phyloP scores from a whole-genome alignment of 2,329 filamentous ascomycete species.

The Clonostachys rosea region DNA sequence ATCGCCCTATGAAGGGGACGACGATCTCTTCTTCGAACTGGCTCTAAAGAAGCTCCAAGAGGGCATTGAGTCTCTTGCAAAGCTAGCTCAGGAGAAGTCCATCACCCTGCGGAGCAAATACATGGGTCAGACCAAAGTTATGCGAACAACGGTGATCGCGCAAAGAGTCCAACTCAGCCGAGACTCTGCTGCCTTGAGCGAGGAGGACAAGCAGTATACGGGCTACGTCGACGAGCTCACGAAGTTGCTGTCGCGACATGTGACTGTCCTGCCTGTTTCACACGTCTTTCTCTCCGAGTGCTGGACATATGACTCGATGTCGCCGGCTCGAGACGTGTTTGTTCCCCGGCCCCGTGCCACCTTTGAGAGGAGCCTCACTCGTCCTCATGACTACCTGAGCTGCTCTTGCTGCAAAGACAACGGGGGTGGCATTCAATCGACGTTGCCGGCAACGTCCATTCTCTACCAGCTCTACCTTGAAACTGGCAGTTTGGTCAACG shows the following conservation, averaged over 20 bases:
- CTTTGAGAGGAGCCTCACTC: slow-evolving; percentile 66
- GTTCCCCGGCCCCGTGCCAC: slow-evolving; percentile 66
- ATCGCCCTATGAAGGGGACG: neutral
- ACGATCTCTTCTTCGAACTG: neutral
- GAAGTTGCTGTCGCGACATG: slow-evolving; percentile 14
- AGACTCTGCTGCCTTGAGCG: slow-evolving; percentile 65
- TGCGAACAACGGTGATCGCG: slow-evolving; percentile 74
- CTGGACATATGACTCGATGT: slow-evolving; percentile 69
- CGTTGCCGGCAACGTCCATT: slow-evolving; percentile 66
- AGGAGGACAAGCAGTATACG: slow-evolving; percentile 68
- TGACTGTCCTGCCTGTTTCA: slow-evolving; percentile 16
- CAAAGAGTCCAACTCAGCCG: slow-evolving; percentile 78
- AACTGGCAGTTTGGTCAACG: slow-evolving; percentile 71
- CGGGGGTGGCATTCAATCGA: slow-evolving; percentile 45
- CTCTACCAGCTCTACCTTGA: slow-evolving; percentile 78
- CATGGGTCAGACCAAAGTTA: slow-evolving; percentile 62
- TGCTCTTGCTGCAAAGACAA: slow-evolving; percentile 62
- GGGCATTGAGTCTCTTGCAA: slow-evolving; percentile 21
- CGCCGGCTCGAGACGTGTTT: slow-evolving; percentile 69
- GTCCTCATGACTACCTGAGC: slow-evolving; percentile 72
- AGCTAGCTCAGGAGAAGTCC: slow-evolving; percentile 37
- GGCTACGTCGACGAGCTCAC: slow-evolving; percentile 50
- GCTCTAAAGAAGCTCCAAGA: neutral
- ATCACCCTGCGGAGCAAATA: slow-evolving; percentile 68
- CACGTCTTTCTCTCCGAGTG: slow-evolving; percentile 63